These are phyloP conservation scores for Ascobolus immersus DNA, from an alignment of 495 filamentous ascomycete genomes.

Conservation along the genomic window DNA sequence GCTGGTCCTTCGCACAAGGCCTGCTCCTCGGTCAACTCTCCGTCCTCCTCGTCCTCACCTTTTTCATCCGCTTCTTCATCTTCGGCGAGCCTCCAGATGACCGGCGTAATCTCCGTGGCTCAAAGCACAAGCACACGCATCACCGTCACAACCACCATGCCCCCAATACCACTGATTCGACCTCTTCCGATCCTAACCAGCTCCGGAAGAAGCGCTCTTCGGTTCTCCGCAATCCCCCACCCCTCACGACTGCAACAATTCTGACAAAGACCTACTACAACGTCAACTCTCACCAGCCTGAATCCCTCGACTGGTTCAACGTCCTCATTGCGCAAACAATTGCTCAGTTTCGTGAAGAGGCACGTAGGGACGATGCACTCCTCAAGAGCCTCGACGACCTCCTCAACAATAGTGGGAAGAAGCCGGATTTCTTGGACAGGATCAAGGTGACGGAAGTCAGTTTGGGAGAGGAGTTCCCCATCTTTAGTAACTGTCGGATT, in stretches of 20 bases:
- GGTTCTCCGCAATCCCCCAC: slow-evolving; percentile 38
- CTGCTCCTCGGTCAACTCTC: slow-evolving; percentile 83
- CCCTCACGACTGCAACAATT: slow-evolving; percentile 65
- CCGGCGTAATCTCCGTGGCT: slow-evolving; percentile 35
- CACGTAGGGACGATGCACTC: slow-evolving; percentile 70
- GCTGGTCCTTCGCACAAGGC: slow-evolving; percentile 75
- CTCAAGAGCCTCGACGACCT: slow-evolving; percentile 75
- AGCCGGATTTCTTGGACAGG: slow-evolving; percentile 76
- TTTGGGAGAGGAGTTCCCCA: slow-evolving; percentile 88
- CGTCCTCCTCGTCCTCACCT: slow-evolving; percentile 63
- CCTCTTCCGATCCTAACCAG: slow-evolving; percentile 9
- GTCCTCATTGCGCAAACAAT: slow-evolving; percentile 91
- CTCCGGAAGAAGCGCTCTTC: slow-evolving; percentile 53
- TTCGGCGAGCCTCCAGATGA: slow-evolving; percentile 77
- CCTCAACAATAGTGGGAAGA: slow-evolving; percentile 58
- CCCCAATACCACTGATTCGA: slow-evolving; percentile 1
- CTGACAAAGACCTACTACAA: slow-evolving; percentile 95
- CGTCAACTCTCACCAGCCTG: slow-evolving; percentile 84
- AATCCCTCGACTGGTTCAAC: slow-evolving; percentile 98
- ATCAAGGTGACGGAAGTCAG: slow-evolving; percentile 82
- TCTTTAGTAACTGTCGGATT: slow-evolving; percentile 94
- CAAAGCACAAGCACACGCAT: slow-evolving; percentile 16
- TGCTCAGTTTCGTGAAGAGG: slow-evolving; percentile 78
- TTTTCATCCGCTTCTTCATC: slow-evolving; percentile 99
- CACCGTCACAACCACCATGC: neutral